phyloP scores from a whole-genome alignment of 2,329 filamentous ascomycete genomes.

The Penicillium capsulatum region DNA sequence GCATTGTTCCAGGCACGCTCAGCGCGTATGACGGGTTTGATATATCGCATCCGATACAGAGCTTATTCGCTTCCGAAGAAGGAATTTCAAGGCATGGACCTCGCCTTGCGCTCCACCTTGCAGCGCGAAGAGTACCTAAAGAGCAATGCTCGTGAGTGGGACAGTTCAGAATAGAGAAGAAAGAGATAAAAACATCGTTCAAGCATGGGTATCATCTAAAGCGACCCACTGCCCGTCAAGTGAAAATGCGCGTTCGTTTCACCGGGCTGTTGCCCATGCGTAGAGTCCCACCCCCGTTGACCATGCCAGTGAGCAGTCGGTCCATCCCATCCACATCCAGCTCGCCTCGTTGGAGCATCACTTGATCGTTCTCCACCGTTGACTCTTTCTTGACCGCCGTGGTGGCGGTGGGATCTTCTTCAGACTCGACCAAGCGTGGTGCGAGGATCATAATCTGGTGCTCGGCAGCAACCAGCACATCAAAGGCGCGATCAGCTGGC shows the following conservation, averaged over 20 bases:
- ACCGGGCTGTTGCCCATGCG: conserved; percentile 33
- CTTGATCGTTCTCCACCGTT: conserved; percentile 36
- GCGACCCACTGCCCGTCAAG: conserved; percentile 21
- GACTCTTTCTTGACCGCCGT: conserved; percentile 16
- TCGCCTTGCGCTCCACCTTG: conserved; percentile 53
- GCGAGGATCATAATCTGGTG: conserved; percentile 40
- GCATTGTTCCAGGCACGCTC: conserved; percentile 5
- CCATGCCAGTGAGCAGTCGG: conserved; percentile 44
- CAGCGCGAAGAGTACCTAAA: conserved; percentile 40
- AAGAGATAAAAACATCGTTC: conserved; percentile 10
- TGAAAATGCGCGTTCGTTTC: conserved; percentile 36
- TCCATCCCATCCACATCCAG: conserved; percentile 49
- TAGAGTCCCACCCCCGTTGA: conserved; percentile 26
- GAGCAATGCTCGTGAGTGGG: too few relatives aligned
- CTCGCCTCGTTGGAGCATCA: conserved; percentile 41
- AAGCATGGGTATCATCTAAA: conserved; percentile 30
- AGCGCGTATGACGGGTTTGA: conserved; percentile 30
- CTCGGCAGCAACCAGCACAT: conserved; percentile 41
- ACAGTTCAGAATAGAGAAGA: conserved; percentile 6
- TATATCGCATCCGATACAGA: conserved; percentile 53
- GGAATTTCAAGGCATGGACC: conserved; percentile 49
- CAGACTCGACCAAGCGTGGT: conserved; percentile 27
- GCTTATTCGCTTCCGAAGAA: conserved; percentile 38
- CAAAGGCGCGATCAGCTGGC: conserved; percentile 25
- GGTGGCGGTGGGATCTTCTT: conserved; percentile 11